These are phyloP conservation scores for Nidula microcarpa DNA, from an alignment of 768 basidiomycete species.

Conservation along the genomic window DNA sequence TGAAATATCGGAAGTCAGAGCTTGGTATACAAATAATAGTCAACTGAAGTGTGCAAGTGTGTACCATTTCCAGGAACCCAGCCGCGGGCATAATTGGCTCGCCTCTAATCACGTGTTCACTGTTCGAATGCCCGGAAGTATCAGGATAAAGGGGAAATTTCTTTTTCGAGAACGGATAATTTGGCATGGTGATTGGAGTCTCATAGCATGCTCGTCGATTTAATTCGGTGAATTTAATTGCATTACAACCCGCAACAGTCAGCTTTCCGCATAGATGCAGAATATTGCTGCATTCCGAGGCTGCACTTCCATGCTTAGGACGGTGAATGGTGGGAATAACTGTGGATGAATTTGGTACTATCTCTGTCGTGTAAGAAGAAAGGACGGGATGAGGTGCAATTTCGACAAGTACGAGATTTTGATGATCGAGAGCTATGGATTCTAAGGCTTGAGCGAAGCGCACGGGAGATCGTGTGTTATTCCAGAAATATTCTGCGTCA, in stretches of 20 bases:
- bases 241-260: too few species aligned
- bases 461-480: slow-evolving; percentile 31
- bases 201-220: too few species aligned
- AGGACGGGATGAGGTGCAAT: slow-evolving; percentile 37
- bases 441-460: slow-evolving; percentile 28
- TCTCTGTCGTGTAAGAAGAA: slow-evolving; percentile 15
- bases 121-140: slow-evolving; percentile 28
- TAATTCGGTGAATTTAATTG: too few species aligned
- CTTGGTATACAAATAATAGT: slow-evolving; percentile 1
- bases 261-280: too few species aligned
- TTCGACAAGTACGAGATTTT: slow-evolving; percentile 28
- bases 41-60: too few species aligned
- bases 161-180: slow-evolving; percentile 7
- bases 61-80: slow-evolving; percentile 39
- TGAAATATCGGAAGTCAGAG: slow-evolving; percentile 7
- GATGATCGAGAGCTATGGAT: slow-evolving; percentile 12
- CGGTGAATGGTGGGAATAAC: too few species aligned
- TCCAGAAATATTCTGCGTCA: slow-evolving; percentile 37
- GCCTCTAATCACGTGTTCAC: slow-evolving; percentile 41
- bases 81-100: slow-evolving; percentile 45
- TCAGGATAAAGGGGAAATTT: too few species aligned
- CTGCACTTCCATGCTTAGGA: too few species aligned
- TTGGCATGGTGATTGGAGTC: background rate
- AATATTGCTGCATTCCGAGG: too few species aligned
- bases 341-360: too few species aligned